Base-by-base conservation (phyloP, 2,329 filamentous ascomycete species). In the Talaromyces sp. region DNA sequence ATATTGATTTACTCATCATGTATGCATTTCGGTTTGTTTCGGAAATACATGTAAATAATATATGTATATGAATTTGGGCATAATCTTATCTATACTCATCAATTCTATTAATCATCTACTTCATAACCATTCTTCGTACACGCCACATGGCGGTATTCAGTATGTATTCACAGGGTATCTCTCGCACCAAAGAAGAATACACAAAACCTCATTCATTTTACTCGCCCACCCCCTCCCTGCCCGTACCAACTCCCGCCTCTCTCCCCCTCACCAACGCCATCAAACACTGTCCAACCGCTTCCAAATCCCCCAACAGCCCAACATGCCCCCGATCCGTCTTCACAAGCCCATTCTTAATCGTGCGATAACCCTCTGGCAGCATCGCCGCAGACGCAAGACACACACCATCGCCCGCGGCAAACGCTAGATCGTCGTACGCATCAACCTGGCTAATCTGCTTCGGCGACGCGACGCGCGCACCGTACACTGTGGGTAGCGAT, bases 361-460 rank as follows among this genome's bases (percentile, higher is more conserved):
- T 80, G 55, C 84, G 82, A 72, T 96, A 97, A 0, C 92, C 92
- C 2, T 84, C 78, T 0, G 93, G 93, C 51, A 96, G 75, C 90
- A 96, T 93, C 0, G 92, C 90, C 64, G 93, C 91, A 57, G 86
- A 86, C 0, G 93, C 91, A 7, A 97, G 82, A 59, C 93, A 92
- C 0, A 98, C 93, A 0, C 93, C 93, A 71, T 98, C 93, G 2
- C 93, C 92, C 25, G 88, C 88, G 0, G 90, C 89, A 76, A 97
- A 97, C 0, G 91, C 85, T 2, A 98, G 81, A 67, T 96, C 88
- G 66, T 96, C 92, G 72, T 96, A 97, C 0, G 86, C 88, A 73
- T 96, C 91, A 0, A 85, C 80, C 63, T 86, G 85, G 56, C 86
- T 84, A 66, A 97, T 96, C 0, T 84, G 87, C 59, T 93, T 92